Evolutionary conservation across 2,329 filamentous ascomycete species (phyloP).

Genomic region (Calonectria multiphialidica): DNA sequence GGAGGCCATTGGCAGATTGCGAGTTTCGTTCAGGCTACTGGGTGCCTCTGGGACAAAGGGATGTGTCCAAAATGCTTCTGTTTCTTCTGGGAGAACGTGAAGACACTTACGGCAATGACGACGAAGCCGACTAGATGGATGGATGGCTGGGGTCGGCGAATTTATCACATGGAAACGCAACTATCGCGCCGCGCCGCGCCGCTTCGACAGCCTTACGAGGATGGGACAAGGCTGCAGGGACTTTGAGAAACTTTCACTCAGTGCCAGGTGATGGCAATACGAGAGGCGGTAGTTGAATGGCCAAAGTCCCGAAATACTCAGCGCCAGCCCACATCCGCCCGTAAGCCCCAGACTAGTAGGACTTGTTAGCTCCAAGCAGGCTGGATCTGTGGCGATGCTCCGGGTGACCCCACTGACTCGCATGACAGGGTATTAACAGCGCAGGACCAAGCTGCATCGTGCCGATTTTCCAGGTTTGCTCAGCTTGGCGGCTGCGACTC

Average conservation of each 20-base stretch:
- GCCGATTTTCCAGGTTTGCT: slow-evolving; percentile 2
- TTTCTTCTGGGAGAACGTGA: background rate
- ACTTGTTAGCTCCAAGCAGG: slow-evolving; percentile 1
- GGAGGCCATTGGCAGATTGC: slow-evolving; percentile 30
- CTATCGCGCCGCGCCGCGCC: background rate
- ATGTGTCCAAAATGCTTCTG: background rate
- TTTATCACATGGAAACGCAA: background rate
- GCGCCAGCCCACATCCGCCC: slow-evolving; percentile 3
- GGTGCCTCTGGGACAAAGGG: slow-evolving; percentile 40
- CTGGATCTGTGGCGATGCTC: slow-evolving; percentile 35
- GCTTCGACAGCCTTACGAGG: background rate
- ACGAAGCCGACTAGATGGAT: background rate
- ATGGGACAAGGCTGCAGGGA: background rate
- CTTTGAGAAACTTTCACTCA: background rate
- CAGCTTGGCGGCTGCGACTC: slow-evolving; percentile 11
- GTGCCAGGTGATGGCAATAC: background rate
- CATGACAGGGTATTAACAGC: slow-evolving; percentile 32
- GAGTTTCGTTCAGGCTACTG: slow-evolving; percentile 39
- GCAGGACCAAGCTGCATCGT: background rate
- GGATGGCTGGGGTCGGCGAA: background rate
- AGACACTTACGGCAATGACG: background rate
- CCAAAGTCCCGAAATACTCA: slow-evolving; percentile 8
- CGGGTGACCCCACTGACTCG: slow-evolving; percentile 29
- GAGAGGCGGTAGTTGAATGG: slow-evolving; percentile 5
- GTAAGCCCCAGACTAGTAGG: slow-evolving; percentile 3